These are phyloP conservation scores for Carex scoparia DNA, from an alignment of 176 grass and related monocot species.

Conservation along the genomic window DNA sequence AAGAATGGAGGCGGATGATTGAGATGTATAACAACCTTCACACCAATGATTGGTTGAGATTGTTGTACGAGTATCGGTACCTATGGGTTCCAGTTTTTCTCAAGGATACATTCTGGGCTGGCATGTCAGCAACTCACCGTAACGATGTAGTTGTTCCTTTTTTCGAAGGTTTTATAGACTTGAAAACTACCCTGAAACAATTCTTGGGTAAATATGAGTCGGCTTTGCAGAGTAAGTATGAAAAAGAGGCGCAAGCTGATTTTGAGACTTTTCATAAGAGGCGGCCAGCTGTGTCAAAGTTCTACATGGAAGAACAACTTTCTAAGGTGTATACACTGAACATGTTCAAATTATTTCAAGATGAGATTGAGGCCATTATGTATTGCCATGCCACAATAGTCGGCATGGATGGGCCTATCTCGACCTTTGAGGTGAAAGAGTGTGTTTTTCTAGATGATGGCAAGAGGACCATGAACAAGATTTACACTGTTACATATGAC, in stretches of 20 bases:
- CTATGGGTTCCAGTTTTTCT: conserved; percentile 90
- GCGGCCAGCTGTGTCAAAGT: conserved; percentile 78
- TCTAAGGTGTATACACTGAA: conserved; percentile 93
- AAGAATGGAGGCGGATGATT: conserved; percentile 68
- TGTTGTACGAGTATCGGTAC: conserved; percentile 69
- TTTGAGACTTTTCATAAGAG: conserved; percentile 98
- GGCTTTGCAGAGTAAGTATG: conserved; percentile 80
- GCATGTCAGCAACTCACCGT: conserved; percentile 76
- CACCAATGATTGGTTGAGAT: conserved; percentile 73
- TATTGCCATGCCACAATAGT: conserved; percentile 82
- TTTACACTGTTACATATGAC: conserved; percentile 68
- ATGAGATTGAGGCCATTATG: conserved; percentile 99
- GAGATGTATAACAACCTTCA: conserved; percentile 66
- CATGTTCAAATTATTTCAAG: conserved; percentile 95
- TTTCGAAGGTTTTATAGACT: conserved; percentile 86
- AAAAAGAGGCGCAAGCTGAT: conserved; percentile 93
- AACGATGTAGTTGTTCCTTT: conserved; percentile 66
- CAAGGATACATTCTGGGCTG: conserved; percentile 89
- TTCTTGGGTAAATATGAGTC: conserved; percentile 86
- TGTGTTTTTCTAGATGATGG: conserved; percentile 88
- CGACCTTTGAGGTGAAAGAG: conserved; percentile 84
- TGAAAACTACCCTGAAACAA: conserved; percentile 82
- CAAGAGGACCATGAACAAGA: conserved; percentile 79
- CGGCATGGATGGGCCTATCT: conserved; percentile 41
- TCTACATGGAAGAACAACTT: conserved; percentile 98